Evolutionary conservation across 192 early-diverging fungal genomes (phyloP).

Genomic region (Coemansia sp.): DNA sequence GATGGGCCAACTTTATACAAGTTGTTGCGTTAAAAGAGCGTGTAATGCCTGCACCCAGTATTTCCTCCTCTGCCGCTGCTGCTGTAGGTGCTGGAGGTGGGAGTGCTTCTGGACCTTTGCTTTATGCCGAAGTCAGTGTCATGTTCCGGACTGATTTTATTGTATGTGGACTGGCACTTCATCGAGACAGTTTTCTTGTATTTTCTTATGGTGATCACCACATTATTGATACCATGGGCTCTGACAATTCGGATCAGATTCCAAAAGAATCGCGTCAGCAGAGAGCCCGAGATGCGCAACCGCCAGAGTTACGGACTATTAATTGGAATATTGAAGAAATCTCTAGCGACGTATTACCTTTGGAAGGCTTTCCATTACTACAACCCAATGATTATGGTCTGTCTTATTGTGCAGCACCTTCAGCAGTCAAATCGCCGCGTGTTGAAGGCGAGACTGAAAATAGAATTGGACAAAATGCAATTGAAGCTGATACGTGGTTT

Average conservation of each 20-base stretch:
- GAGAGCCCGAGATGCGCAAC: slow-evolving; percentile 53
- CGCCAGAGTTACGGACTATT: slow-evolving; percentile 91
- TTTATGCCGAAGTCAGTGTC: slow-evolving; percentile 59
- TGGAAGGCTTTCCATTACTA: slow-evolving; percentile 82
- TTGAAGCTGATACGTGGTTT: slow-evolving; percentile 80
- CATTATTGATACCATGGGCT: slow-evolving; percentile 8
- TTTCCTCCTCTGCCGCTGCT: not conserved
- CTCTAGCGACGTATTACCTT: slow-evolving; percentile 82
- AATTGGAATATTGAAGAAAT: slow-evolving; percentile 77
- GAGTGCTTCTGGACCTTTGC: slow-evolving; percentile 12
- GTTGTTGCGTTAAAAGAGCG: slow-evolving; percentile 71
- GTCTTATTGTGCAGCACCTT: slow-evolving; percentile 56
- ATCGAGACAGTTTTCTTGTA: slow-evolving; percentile 38
- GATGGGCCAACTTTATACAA: slow-evolving; percentile 94
- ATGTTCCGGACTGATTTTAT: slow-evolving; percentile 60
- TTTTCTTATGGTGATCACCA: slow-evolving; percentile 49
- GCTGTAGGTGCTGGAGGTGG: slow-evolving; percentile 4
- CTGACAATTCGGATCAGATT: slow-evolving; percentile 8
- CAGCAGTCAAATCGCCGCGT: not conserved
- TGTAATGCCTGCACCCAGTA: not conserved
- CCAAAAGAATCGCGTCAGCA: slow-evolving; percentile 21
- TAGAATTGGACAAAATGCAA: not conserved
- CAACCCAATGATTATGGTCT: slow-evolving; percentile 94
- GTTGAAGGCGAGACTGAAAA: not conserved
- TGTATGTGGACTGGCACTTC: slow-evolving; percentile 84